Conservation (phyloP, 2,329 filamentous ascomycete genomes). For the Boeremia lycopersici region DNA sequence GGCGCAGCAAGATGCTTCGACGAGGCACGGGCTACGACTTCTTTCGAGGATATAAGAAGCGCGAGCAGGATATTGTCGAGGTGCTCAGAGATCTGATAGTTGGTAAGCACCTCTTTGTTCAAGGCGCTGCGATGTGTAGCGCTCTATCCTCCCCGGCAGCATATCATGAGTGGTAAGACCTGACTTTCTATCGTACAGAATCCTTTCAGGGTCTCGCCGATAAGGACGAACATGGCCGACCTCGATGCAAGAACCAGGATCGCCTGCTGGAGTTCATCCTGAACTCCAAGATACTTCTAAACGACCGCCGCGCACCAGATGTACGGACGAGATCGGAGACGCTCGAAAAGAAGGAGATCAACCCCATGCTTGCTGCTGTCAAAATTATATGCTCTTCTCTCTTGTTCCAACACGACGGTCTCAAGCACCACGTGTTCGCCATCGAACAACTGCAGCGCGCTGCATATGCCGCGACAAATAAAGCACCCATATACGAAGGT, state of each 20-base stretch:
- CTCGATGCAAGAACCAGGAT: slow-evolving; percentile 43
- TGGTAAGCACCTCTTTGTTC: slow-evolving; percentile 37
- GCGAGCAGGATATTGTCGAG: slow-evolving; percentile 45
- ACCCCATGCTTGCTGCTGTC: slow-evolving; percentile 32
- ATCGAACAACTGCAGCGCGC: slow-evolving; percentile 54
- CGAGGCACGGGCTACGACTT: slow-evolving; percentile 26
- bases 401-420: slow-evolving; percentile 29
- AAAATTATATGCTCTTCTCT: slow-evolving; percentile 44
- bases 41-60: slow-evolving; percentile 21
- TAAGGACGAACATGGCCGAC: slow-evolving; percentile 26
- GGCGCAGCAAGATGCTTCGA: slow-evolving; percentile 29
- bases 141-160: background rate
- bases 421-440: slow-evolving; percentile 33
- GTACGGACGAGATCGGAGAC: background rate
- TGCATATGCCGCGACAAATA: slow-evolving; percentile 48
- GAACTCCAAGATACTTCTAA: slow-evolving; percentile 35
- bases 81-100: slow-evolving; percentile 52
- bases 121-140: background rate
- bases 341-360: slow-evolving; percentile 10
- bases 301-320: slow-evolving; percentile 29
- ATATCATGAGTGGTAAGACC: too few relatives aligned
- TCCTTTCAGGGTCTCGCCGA: slow-evolving; percentile 35
- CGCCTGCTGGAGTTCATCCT: slow-evolving; percentile 40
- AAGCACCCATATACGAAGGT: slow-evolving; percentile 51
- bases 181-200: slow-evolving; percentile 24